Evolutionary conservation across 768 basidiomycete genomes (phyloP), one percentile per base, ranked within the genome.

Genomic region (Mycena crocata): DNA sequence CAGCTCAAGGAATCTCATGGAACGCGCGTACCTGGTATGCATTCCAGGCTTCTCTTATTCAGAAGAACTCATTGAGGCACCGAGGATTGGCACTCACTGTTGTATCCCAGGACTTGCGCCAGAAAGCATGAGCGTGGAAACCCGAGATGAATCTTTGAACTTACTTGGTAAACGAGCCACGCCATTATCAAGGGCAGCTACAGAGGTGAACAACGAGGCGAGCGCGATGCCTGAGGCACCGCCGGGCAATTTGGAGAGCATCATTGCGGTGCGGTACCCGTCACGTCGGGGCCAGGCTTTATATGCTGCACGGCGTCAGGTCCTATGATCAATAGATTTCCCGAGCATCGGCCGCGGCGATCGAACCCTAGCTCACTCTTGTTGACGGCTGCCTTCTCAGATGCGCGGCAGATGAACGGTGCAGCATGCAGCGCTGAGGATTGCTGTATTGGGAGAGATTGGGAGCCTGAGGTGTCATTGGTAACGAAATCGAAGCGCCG

Each of bases 91-190:
- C 31, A 24, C 68, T 58, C 59, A 66, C 68, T 69, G 44, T 69
- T 69, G 23, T 69, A 69, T 35, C 68, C 68, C 55, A 69, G 55
- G 4, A 63, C 68, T 68, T 21, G 31, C 49, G 39, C n/a, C n/a
- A 42, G 44, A 5, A 58, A 42, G 1, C 23, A 23, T 34, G 23
- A 58, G 13, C 15, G 8, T 7, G 30, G 19, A 21, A 15, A 51
- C 40, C 13, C 6, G 35, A 8, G 5, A 19, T 14, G 19, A 39
- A 51, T 35, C 5, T n/a, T 40, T 52, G 9, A 57, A 46, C 61
- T 30, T 48, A 65, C 68, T 55, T 24, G 68, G 68, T 6, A 69
- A 34, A 19, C 61, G 62, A 21, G 68, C 68, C 9, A 69, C 68
- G 26, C 68, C 68, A 50, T 69, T 69, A 17, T 63, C 39, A 5